Conservation (phyloP, 805 yeast species). For the Saccharomycopsis malanga region DNA sequence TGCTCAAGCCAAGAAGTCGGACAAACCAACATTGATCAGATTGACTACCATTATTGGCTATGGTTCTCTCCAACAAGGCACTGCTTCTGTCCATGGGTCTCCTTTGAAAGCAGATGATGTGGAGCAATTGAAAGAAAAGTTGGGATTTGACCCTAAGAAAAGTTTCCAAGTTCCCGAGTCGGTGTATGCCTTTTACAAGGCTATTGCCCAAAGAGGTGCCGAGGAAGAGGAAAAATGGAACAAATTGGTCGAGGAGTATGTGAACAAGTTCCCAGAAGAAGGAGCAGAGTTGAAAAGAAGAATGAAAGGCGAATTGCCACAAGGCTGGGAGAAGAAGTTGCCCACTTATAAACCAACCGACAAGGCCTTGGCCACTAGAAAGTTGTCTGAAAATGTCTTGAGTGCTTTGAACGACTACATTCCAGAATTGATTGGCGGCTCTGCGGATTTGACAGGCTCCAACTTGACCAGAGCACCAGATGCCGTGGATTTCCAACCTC, state of each 20-base stretch:
- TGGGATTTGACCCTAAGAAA: constrained; percentile 85
- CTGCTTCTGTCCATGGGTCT: constrained; percentile 92
- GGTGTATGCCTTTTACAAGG: constrained; percentile 63
- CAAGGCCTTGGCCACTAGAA: constrained; percentile 86
- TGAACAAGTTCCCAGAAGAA: constrained; percentile 62
- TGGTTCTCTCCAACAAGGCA: constrained; percentile 81
- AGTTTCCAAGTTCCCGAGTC: constrained; percentile 74
- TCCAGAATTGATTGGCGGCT: constrained; percentile 94
- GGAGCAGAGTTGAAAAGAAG: constrained; percentile 80
- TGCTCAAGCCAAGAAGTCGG: constrained; percentile 69
- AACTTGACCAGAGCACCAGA: constrained; percentile 84
- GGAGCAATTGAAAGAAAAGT: constrained; percentile 71
- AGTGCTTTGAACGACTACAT: constrained; percentile 51
- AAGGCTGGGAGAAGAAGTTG: constrained; percentile 66
- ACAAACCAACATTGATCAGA: constrained; percentile 88
- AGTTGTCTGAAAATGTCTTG: constrained; percentile 79
- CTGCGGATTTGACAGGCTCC: constrained; percentile 97
- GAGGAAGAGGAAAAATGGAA: constrained; percentile 74
- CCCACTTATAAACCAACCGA: constrained; percentile 78
- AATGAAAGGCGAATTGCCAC: constrained; percentile 70
- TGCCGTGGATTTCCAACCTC: constrained; percentile 91
- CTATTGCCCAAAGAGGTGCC: constrained; percentile 53
- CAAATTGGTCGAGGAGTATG: constrained; percentile 51
- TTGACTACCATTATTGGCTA: constrained; percentile 88
- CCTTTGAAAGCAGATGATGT: constrained; percentile 93